A percentile compares a stretch with the other conserved stretches of the same genome.
Evolutionary conservation across 176 grass and related monocot genomes (phyloP).

Genomic region (maize (Zea mays)): Zm-B73-REFERENCE-NAM-5.0 NC_050099.1:160915501-160916000

Average conservation of each 20-base stretch:
- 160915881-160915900: neutral
- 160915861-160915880: neutral
- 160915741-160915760: neutral
- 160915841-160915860: neutral
- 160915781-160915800: too few relatives aligned
- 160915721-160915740: slow-evolving; percentile 46
- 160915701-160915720: slow-evolving; percentile 42
- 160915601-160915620: neutral
- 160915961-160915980: neutral
- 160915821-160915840: slow-evolving; percentile 21
- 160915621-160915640: slow-evolving; percentile 41
- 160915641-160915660: neutral
- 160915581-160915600: neutral
- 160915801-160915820: too few relatives aligned
- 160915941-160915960: slow-evolving; percentile 36
- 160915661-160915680: neutral
- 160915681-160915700: neutral
- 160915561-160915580: too few relatives aligned
- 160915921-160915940: neutral
- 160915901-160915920: neutral
- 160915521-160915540: too few relatives aligned
- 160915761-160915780: neutral
- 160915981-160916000: too few relatives aligned
- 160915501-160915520: too few relatives aligned
- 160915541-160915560: too few relatives aligned